Evolutionary conservation across 2,329 filamentous ascomycete species (phyloP), one percentile per base, ranked within the genome.

Genomic region (Chaetomiaceae sp.): DNA sequence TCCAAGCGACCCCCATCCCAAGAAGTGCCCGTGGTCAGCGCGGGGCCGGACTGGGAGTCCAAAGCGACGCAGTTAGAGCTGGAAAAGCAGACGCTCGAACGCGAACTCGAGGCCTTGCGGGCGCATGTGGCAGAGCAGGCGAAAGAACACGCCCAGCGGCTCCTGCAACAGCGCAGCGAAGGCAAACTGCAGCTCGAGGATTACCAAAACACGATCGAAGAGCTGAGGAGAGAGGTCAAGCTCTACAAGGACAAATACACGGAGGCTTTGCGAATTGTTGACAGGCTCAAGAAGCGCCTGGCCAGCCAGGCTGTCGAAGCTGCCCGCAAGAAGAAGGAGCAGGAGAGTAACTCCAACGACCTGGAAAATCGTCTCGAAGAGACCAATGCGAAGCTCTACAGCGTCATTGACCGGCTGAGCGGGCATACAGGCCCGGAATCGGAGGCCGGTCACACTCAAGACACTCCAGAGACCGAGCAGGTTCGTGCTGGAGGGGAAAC

Each of bases 251-350:
- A 29, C 10, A 38, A 40, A 17, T 17, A 15, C 26, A 18, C 9
- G 19, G 10, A 7, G 18, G 33, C 42, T 14, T 17, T 45, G 20
- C 7, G 11, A 19, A 20, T 19, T 17, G 17, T 38, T 14, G 42
- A 46, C 9, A 18, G 38, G 19, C 41, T 50, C 38, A 27, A 43
- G 24, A 11, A 46, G 6, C 26, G 8, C 38, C 17, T 39, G 15
- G 35, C 15, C 12, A 20, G 27, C 22, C 29, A 48, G 27, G 24
- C 6, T 17, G 38, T 17, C 33, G 26, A 42, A 15, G 33, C 41
- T 3, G 26, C 37, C 8, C n/a, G 27, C 10, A 29, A 38, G 3
- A 12, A 35, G 47, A 5, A 18, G 19, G 15, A 34, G 18, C 26
- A 40, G 15, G 10, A 43, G 33, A 29, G 10, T 17, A 39, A 14